A percentile compares a stretch with the other conserved stretches of the same genome.
Conservation (phyloP, 163 green algal species). For the Coccomyxa subellipsoidea region DNA sequence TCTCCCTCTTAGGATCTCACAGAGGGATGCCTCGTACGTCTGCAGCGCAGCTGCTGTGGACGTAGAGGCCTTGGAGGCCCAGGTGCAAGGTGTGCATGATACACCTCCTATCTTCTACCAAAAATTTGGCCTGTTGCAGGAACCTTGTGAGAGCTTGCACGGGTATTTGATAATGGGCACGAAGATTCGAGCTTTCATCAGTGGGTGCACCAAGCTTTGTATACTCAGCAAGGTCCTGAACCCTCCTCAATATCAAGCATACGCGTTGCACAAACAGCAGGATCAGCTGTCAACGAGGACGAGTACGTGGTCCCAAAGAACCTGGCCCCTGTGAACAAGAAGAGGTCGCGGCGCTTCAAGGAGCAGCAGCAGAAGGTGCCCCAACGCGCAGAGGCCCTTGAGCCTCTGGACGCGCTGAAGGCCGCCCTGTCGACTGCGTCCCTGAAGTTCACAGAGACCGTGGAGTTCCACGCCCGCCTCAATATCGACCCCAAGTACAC, state of each 20-base stretch:
- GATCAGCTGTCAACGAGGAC: background rate
- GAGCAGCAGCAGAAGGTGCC: constrained; percentile 31
- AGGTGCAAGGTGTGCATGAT: background rate
- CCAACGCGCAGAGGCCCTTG: background rate
- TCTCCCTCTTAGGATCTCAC: background rate
- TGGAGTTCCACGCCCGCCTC: constrained; percentile 91
- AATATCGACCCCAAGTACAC: constrained; percentile 86
- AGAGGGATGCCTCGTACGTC: background rate
- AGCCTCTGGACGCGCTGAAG: constrained; percentile 68
- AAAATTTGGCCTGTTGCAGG: too few species aligned
- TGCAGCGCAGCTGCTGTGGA: constrained; percentile 2
- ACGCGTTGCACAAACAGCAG: too few species aligned
- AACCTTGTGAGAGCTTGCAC: too few species aligned
- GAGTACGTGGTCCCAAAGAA: background rate
- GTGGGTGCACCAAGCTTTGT: too few species aligned
- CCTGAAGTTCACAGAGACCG: constrained; percentile 86
- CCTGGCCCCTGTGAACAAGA: constrained; percentile 29
- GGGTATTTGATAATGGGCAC: too few species aligned
- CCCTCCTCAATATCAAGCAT: too few species aligned
- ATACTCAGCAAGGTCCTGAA: too few species aligned
- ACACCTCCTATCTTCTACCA: too few species aligned
- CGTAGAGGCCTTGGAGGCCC: background rate
- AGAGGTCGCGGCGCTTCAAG: constrained; percentile 53
- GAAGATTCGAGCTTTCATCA: too few species aligned
- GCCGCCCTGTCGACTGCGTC: constrained; percentile 61